phyloP scores from a whole-genome alignment of 164 flowering plant species.

The Buxus sempervirens region DNA sequence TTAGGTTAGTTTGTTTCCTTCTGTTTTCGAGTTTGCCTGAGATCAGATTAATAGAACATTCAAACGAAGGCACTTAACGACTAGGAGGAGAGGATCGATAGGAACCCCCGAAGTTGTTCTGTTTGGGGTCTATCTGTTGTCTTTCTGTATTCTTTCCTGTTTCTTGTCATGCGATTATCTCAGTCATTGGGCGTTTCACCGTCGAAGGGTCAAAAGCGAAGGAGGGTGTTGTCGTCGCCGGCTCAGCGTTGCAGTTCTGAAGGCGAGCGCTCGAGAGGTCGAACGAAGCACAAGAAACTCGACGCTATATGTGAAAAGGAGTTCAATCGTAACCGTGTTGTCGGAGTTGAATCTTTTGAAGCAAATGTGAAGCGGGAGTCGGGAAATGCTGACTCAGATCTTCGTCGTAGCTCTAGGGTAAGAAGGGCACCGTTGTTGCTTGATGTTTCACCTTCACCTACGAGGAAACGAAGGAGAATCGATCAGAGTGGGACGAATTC shows the following conservation, averaged over 20 bases:
- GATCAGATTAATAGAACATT: neutral
- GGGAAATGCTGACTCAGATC: slow-evolving; percentile 28
- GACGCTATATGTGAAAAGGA: slow-evolving; percentile 70
- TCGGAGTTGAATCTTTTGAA: slow-evolving; percentile 22
- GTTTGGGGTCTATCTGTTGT: neutral
- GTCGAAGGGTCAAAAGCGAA: slow-evolving; percentile 19
- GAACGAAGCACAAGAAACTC: slow-evolving; percentile 73
- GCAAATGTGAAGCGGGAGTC: slow-evolving; percentile 18
- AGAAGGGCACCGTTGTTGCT: slow-evolving; percentile 55
- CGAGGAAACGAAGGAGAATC: slow-evolving; percentile 38
- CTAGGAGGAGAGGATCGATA: neutral
- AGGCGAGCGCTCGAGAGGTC: slow-evolving; percentile 25
- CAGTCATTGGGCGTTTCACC: slow-evolving; percentile 26
- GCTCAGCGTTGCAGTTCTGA: slow-evolving; percentile 4
- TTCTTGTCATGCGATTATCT: slow-evolving; percentile 56
- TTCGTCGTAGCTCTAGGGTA: slow-evolving; percentile 74
- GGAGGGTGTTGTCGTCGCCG: neutral
- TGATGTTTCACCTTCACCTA: slow-evolving; percentile 65
- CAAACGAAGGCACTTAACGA: neutral
- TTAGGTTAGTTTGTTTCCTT: slow-evolving; percentile 10
- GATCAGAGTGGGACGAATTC: slow-evolving; percentile 17
- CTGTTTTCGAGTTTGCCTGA: neutral
- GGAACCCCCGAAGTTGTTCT: neutral
- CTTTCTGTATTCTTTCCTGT: slow-evolving; percentile 1
- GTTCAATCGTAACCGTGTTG: slow-evolving; percentile 39